Percentiles rank a stretch among this genome's conserved stretches.
These are phyloP conservation scores for Nemania sp. DNA, from an alignment of 2,329 filamentous ascomycete species.

Conservation along the genomic window DNA sequence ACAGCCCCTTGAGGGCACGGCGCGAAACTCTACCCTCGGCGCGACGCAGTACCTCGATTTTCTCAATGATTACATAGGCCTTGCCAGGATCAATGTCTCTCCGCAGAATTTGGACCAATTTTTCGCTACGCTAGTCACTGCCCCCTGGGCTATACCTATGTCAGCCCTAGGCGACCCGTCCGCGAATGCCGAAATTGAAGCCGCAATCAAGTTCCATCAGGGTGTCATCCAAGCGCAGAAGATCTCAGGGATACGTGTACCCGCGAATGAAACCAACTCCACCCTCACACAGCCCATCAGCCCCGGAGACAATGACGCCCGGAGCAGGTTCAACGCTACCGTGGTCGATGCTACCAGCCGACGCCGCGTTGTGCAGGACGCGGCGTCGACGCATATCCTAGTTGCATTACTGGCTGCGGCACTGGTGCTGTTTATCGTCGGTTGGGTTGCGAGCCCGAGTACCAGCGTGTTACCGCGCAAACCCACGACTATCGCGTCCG, in stretches of 20 bases:
- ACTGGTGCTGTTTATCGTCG: slow-evolving; percentile 25
- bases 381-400: slow-evolving; percentile 20
- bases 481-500: slow-evolving; percentile 34
- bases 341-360: neutral
- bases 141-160: slow-evolving; percentile 7
- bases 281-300: neutral
- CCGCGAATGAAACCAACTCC: slow-evolving; percentile 7
- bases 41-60: no score
- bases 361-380: slow-evolving; percentile 23
- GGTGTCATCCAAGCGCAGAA: slow-evolving; percentile 9
- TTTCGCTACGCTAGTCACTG: slow-evolving; percentile 1
- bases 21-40: neutral
- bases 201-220: slow-evolving; percentile 2
- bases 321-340: neutral
- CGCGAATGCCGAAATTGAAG: neutral
- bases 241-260: neutral
- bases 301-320: slow-evolving; percentile 6
- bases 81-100: neutral
- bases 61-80: neutral
- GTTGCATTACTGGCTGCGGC: slow-evolving; percentile 19
- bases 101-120: neutral
- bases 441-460: slow-evolving; percentile 28
- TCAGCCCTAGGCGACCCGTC: slow-evolving; percentile 6
- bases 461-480: slow-evolving; percentile 34
- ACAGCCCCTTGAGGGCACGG: neutral